Evolutionary conservation across 1,284 basidiomycete genomes (phyloP).

Genomic region (Dichomitus squalens): DNA sequence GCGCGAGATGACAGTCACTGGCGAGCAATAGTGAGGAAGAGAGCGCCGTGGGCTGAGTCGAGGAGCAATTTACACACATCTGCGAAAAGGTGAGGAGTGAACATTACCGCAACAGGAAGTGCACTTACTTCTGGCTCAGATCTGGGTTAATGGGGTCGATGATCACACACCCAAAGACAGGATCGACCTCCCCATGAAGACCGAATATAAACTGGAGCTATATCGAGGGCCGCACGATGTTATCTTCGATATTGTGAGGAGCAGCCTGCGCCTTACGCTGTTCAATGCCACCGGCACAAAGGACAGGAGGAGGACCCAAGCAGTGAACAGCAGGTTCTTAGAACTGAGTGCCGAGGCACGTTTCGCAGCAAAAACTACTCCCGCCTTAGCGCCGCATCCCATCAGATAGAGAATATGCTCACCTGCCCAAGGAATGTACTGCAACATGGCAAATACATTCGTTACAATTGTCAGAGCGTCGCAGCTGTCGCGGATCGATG

Average conservation of each 20-base stretch:
- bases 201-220: not conserved
- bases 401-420: not conserved
- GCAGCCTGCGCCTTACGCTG: not conserved
- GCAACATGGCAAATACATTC: not conserved
- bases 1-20: slow-evolving; percentile 1
- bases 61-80: not conserved
- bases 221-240: not conserved
- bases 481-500: not conserved
- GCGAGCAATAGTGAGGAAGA: not conserved
- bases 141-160: not conserved
- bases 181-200: not conserved
- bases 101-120: not conserved
- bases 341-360: slow-evolving; percentile 1
- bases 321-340: not conserved
- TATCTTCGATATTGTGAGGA: not conserved
- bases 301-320: not conserved
- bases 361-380: not conserved
- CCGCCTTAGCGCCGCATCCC: not conserved
- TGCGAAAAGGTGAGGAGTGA: not conserved
- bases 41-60: too few relatives aligned
- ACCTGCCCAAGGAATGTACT: slow-evolving; percentile 8
- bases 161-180: not conserved
- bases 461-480: not conserved
- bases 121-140: not conserved
- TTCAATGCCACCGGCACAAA: not conserved